Evolutionary conservation across 176 grass and related monocot genomes (phyloP), one percentile per base, ranked within the genome.

Genomic region (Zoysia pacifica): DNA sequence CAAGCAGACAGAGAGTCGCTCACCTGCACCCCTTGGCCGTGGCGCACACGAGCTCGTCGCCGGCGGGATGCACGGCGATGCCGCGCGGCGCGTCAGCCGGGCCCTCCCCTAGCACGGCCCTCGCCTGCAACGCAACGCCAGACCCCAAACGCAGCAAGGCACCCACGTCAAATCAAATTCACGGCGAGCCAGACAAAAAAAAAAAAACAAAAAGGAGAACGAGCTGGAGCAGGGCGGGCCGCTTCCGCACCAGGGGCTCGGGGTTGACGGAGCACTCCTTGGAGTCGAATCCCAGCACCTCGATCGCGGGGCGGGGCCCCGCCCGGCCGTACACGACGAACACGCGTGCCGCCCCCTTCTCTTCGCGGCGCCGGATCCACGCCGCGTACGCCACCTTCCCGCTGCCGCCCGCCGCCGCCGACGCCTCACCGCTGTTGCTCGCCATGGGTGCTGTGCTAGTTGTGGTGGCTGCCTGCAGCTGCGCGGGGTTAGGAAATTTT

Each of bases 61-160:
- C 93, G 38, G 84, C 93, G 4, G 92, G 96, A 80, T 95, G 92
- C 75, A 99, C 96, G 2, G 96, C 84, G 71, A 99, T 89, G 37
- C 75, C 84, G 40, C 85, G 82, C 35, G 92, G 96, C 60, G 73
- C 76, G 62, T 92, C 77, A 16, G 53, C 81, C 13, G 56, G 79
- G 2, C 81, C 86, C 13, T 87, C 86, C 65, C 75, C 80, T 11
- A 99, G 75, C 51, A 80, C 92, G 58, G 87, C 65, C 81, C 78
- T 95, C 68, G 67, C 83, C 92, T 94, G 73, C 81, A 88, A 19
- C 66, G 6, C 74, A 69, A n/a, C 72, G 14, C 19, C 0, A n/a
- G 5, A 9, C 18, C 1, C 5, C 3, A 20, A 35, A 61, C 7
- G 58, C 19, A 61, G 59, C 59, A 62, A 11, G n/a, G 40, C 12